Evolutionary conservation across 164 flowering plant genomes (phyloP), one percentile per base, ranked within the genome.

Genomic region (Aristolochia contorta): DNA sequence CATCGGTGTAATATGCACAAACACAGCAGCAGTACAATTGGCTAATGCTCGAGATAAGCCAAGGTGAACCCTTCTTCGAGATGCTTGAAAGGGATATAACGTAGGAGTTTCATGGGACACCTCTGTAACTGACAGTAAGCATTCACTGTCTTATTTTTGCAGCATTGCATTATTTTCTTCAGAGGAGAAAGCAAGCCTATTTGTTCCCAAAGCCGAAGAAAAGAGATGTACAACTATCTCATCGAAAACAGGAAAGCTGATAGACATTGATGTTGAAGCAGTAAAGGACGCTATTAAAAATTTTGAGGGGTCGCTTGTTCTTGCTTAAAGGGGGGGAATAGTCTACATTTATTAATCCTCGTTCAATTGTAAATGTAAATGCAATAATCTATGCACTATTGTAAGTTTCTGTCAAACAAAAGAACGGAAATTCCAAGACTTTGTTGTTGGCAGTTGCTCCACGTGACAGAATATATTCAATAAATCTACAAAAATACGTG

Each of bases 21-120:
- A 91, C 70, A 88, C 97, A 33, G 94, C 88, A 16, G 97, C 97
- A 7, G 71, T 91, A 54, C 97, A 86, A 67, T 84, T 91, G 7
- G 94, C 97, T 9, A 71, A 75, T 71, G 91, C 97, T 3, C 88
- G 94, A 0, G 79, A 80, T 37, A 88, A 86, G 67, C 93, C 96
- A 12, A 75, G 93, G 96, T 86, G 63, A 72, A 3, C 21, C 13
- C 8, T 13, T 37, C 4, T 8, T 37, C 24, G 7, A 52, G 20
- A 19, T 10, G 10, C 13, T 47, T 7, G n/a, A 14, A 60, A 48
- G 16, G 7, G 43, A 37, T 37, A 10, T 37, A 7, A 37, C 7
- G 7, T 37, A 37, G 43, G 7, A 8, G 5, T 37, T 37, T 37
- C 43, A 37, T 37, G 43, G 9, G 43, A 7, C 10, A 37, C 12